Evolutionary conservation across 2,329 filamentous ascomycete genomes (phyloP).

Genomic region (Monilinia laxa): DNA sequence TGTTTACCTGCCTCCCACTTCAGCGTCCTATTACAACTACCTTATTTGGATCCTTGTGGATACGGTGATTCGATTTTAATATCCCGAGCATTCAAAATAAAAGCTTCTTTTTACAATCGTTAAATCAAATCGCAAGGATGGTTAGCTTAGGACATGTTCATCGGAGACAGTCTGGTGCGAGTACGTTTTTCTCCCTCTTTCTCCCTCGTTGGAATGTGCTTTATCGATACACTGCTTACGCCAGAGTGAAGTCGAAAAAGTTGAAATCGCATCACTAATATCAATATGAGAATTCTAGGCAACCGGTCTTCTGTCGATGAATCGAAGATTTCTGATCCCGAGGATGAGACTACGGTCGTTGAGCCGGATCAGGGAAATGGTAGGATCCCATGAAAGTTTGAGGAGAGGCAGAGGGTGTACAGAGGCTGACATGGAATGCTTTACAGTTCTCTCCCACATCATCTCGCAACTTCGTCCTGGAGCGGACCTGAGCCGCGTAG

Average conservation of each 20-base stretch:
- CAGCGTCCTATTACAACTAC: neutral
- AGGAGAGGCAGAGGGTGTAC: conserved; percentile 1
- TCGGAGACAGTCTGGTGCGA: conserved; percentile 48
- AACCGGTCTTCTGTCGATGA: conserved; percentile 43
- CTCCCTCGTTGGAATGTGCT: conserved; percentile 22
- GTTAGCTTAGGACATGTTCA: conserved; percentile 46
- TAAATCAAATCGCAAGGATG: conserved; percentile 30
- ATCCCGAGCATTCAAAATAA: neutral
- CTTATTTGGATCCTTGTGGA: conserved; percentile 5
- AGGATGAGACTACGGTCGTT: conserved; percentile 77
- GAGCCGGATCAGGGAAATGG: conserved; percentile 94
- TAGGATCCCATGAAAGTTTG: conserved; percentile 47
- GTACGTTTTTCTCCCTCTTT: conserved; percentile 39
- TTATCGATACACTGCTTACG: neutral
- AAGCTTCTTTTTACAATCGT: neutral
- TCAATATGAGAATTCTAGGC: conserved; percentile 40
- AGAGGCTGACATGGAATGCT: conserved; percentile 29
- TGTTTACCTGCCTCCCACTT: neutral
- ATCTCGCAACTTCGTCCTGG: conserved; percentile 95
- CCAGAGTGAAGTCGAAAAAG: neutral
- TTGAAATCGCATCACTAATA: neutral
- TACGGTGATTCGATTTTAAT: neutral
- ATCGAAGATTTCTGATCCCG: conserved; percentile 43
- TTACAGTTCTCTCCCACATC: conserved; percentile 85
- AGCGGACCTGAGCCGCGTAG: conserved; percentile 90